A percentile compares a stretch with the other conserved stretches of the same genome.
phyloP scores from a whole-genome alignment of 768 basidiomycete species.

The Lepiota brunneoincarnata region DNA sequence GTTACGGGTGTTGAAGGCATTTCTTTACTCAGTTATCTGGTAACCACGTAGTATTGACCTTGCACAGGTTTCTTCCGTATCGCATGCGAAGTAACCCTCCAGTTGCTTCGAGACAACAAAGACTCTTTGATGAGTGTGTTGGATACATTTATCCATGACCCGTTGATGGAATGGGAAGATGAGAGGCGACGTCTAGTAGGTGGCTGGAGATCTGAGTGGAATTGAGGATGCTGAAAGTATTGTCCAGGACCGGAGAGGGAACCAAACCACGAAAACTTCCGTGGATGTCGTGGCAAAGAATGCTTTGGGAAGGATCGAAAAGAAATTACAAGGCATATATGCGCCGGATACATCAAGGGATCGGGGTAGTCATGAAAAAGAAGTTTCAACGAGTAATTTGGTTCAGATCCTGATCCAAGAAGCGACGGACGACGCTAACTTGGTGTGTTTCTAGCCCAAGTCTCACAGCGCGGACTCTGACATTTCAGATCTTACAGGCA shows the following conservation, averaged over 20 bases:
- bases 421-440: constrained; percentile 69
- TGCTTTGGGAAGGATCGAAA: constrained; percentile 77
- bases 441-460: constrained; percentile 35
- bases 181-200: constrained; percentile 65
- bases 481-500: constrained; percentile 42
- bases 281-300: constrained; percentile 68
- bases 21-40: constrained; percentile 3
- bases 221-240: background rate
- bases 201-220: background rate
- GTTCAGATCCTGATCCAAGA: constrained; percentile 92
- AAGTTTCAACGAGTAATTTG: constrained; percentile 76
- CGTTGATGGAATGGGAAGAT: constrained; percentile 93
- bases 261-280: constrained; percentile 39
- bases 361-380: constrained; percentile 39
- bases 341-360: constrained; percentile 44
- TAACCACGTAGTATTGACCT: background rate
- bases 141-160: constrained; percentile 96
- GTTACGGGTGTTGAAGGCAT: constrained; percentile 89
- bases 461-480: background rate
- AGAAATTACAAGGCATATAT: constrained; percentile 78
- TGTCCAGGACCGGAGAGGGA: constrained; percentile 44
- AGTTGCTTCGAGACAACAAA: constrained; percentile 83
- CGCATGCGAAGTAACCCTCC: constrained; percentile 88
- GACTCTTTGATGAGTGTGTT: constrained; percentile 94
- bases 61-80: constrained; percentile 79